Evolutionary conservation across 495 filamentous ascomycete genomes (phyloP).

Genomic region (Lasiosphaeris hirsuta): DNA sequence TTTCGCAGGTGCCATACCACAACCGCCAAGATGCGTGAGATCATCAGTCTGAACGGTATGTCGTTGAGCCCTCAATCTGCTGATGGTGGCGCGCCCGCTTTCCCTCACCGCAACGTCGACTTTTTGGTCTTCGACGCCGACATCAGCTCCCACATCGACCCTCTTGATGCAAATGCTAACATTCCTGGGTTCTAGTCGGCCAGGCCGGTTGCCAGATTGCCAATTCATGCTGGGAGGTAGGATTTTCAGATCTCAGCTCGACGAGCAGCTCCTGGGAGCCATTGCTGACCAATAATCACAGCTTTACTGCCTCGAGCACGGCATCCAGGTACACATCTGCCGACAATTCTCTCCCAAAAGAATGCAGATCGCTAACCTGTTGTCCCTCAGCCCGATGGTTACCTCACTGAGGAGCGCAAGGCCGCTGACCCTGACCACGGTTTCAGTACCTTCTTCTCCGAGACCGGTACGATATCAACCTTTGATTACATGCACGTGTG

Average conservation of each 20-base stretch:
- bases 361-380: conserved; percentile 37
- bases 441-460: conserved; percentile 99
- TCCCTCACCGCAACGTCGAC: conserved; percentile 29
- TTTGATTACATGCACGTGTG: not conserved
- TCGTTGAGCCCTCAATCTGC: conserved; percentile 25
- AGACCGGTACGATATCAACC: conserved; percentile 76
- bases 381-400: conserved; percentile 81
- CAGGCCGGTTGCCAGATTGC: conserved; percentile 99
- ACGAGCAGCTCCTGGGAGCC: not conserved
- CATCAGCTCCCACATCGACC: not conserved
- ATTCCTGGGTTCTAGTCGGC: conserved; percentile 67
- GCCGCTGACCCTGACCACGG: conserved; percentile 87
- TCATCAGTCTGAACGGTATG: conserved; percentile 98
- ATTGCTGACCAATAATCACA: conserved; percentile 38
- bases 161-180: conserved; percentile 32
- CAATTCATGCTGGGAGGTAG: conserved; percentile 99
- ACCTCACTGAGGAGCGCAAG: conserved; percentile 97
- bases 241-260: conserved; percentile 30
- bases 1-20: conserved; percentile 14
- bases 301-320: conserved; percentile 99
- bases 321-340: conserved; percentile 77
- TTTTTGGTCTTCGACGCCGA: conserved; percentile 10
- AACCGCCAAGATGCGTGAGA: conserved; percentile 85
- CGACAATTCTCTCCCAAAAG: not conserved
- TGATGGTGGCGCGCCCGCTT: conserved; percentile 28